phyloP scores from a whole-genome alignment of 73 alveolate genomes.

The Blepharisma stoltei region DNA sequence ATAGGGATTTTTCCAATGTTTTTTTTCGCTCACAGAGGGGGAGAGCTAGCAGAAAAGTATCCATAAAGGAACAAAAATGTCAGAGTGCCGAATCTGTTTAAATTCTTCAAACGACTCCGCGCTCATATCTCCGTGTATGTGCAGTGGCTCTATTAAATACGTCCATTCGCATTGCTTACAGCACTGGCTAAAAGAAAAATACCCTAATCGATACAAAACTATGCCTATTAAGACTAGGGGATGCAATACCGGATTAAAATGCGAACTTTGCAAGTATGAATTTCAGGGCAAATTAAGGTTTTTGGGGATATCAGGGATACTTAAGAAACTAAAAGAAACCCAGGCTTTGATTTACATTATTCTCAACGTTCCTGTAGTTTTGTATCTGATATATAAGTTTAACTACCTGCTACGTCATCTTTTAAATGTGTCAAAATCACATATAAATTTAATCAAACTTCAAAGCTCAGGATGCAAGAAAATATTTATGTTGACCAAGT shows the following conservation, averaged over 20 bases:
- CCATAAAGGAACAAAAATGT: neutral
- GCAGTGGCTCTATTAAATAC: constrained; percentile 46
- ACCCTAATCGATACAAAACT: neutral
- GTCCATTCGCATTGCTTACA: constrained; percentile 47
- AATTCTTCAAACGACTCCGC: neutral
- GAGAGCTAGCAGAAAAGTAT: no score
- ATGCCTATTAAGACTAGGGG: neutral
- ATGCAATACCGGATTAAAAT: neutral
- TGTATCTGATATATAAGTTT: neutral
- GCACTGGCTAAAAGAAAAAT: constrained; percentile 50
- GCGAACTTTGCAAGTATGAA: constrained; percentile 8
- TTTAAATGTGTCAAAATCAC: neutral
- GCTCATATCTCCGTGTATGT: constrained; percentile 44
- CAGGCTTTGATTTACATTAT: neutral
- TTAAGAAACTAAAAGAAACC: neutral
- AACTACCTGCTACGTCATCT: constrained; percentile 13
- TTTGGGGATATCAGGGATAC: neutral
- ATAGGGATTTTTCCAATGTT: no score
- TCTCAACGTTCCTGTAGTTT: neutral
- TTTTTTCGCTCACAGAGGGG: no score
- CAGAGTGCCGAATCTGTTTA: constrained; percentile 13
- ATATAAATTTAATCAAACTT: neutral
- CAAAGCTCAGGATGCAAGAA: neutral
- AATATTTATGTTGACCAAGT: neutral
- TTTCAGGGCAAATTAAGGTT: neutral